A percentile compares a stretch with the other conserved stretches of the same genome.
Evolutionary conservation across 2,329 filamentous ascomycete species (phyloP).

Genomic region (Cladosporium sp.): DNA sequence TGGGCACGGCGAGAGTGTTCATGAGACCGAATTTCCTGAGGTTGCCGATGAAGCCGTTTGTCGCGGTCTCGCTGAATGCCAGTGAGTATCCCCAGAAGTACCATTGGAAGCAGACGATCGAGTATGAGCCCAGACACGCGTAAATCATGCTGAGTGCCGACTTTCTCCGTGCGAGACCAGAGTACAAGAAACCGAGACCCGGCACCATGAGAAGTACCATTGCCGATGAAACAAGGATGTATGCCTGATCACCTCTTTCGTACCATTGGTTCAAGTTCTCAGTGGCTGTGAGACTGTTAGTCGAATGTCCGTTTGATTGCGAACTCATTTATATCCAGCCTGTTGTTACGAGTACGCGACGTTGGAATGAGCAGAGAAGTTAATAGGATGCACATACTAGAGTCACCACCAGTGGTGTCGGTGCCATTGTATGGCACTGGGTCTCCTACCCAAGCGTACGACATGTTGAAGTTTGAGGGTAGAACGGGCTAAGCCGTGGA

Average conservation of each 20-base stretch:
- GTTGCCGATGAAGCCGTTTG: conserved; percentile 89
- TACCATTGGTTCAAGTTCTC: conserved; percentile 97
- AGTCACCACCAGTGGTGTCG: conserved; percentile 71
- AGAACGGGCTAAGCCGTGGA: neutral
- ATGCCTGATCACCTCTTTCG: conserved; percentile 86
- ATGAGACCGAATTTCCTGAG: conserved; percentile 84
- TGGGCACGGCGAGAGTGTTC: conserved; percentile 80
- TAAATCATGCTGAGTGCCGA: conserved; percentile 96
- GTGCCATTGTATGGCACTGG: conserved; percentile 54
- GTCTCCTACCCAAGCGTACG: conserved; percentile 50
- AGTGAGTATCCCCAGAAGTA: conserved; percentile 99
- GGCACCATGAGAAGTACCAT: conserved; percentile 98
- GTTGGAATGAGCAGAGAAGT: neutral
- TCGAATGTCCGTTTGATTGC: neutral
- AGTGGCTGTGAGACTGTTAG: conserved; percentile 54
- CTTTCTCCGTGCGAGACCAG: conserved; percentile 94
- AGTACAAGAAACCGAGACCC: conserved; percentile 96
- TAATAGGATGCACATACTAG: conserved; percentile 57
- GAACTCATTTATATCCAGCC: neutral
- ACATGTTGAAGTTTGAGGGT: conserved; percentile 40
- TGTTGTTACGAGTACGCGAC: conserved; percentile 1
- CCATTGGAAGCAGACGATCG: conserved; percentile 95
- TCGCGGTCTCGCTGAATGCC: conserved; percentile 79
- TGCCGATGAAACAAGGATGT: conserved; percentile 83
- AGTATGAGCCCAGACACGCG: conserved; percentile 92